Percentiles rank a stretch among this genome's conserved stretches.
Evolutionary conservation across 2,329 filamentous ascomycete species (phyloP).

Genomic region (Mycosphaerella arachidis): DNA sequence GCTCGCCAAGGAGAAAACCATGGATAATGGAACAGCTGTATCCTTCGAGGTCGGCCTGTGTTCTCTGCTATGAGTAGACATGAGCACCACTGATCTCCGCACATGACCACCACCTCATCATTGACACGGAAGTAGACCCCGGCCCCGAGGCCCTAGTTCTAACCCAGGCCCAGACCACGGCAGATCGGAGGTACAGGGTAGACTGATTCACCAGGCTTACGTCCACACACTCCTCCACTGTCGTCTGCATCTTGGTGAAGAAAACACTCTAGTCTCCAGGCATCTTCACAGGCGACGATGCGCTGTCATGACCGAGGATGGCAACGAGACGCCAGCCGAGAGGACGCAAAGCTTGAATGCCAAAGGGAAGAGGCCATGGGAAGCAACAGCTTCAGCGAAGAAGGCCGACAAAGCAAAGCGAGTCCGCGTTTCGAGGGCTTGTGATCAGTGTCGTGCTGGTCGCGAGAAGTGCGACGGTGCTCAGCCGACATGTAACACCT

Average conservation of each 20-base stretch:
- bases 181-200: background rate
- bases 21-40: background rate
- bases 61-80: background rate
- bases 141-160: background rate
- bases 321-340: conserved; percentile 7
- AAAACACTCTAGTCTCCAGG: background rate
- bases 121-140: background rate
- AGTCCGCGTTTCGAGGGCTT: conserved; percentile 41
- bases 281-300: conserved; percentile 1
- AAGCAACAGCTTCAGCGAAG: conserved; percentile 9
- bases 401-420: conserved; percentile 46
- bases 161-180: background rate
- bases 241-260: background rate
- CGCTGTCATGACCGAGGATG: conserved; percentile 15
- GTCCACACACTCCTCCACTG: background rate
- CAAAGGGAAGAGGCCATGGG: conserved; percentile 11
- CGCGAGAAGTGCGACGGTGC: conserved; percentile 68
- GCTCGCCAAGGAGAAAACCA: background rate
- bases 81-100: background rate
- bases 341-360: background rate
- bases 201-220: background rate
- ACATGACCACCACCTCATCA: background rate
- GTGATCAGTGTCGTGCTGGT: conserved; percentile 34
- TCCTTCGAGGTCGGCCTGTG: background rate
- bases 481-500: conserved; percentile 64